phyloP scores from a whole-genome alignment of 345 rosid species.

The Eucalyptus polyanthemos region DNA sequence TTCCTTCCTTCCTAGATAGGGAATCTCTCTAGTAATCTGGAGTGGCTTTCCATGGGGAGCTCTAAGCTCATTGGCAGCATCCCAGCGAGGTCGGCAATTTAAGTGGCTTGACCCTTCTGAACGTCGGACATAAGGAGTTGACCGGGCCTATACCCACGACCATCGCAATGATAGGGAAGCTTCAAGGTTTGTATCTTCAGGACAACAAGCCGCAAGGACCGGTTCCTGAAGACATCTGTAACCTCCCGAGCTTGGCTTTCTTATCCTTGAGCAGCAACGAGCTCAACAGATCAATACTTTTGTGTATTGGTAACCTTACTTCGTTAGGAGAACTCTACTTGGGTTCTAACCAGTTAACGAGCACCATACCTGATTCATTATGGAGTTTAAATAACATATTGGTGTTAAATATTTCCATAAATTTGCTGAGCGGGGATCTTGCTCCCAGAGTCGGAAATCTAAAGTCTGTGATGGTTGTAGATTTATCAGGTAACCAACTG shows the following conservation, averaged over 20 bases:
- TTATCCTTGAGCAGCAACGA: not conserved
- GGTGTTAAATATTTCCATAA: not conserved
- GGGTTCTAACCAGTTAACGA: not conserved
- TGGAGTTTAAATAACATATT: not conserved
- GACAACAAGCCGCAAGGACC: not conserved
- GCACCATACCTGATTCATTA: not conserved
- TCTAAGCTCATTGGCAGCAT: not conserved
- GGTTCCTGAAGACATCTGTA: not conserved
- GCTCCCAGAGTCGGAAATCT: not conserved
- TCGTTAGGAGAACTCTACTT: not conserved
- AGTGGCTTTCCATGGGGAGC: not conserved
- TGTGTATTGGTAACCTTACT: not conserved
- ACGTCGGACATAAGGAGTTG: not conserved
- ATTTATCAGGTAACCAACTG: not conserved
- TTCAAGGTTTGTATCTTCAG: not conserved
- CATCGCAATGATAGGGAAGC: not conserved
- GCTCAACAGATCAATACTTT: not conserved
- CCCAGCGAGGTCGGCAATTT: not conserved
- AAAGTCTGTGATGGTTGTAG: not conserved
- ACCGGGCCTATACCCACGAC: not conserved
- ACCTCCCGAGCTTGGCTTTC: not conserved
- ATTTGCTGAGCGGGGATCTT: not conserved
- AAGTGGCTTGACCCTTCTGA: not conserved
- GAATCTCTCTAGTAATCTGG: not conserved
- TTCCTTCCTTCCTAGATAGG: not conserved